Evolutionary conservation across 78 protist genomes (phyloP).

Genomic region (Dictyostelium brefeldianum): DNA sequence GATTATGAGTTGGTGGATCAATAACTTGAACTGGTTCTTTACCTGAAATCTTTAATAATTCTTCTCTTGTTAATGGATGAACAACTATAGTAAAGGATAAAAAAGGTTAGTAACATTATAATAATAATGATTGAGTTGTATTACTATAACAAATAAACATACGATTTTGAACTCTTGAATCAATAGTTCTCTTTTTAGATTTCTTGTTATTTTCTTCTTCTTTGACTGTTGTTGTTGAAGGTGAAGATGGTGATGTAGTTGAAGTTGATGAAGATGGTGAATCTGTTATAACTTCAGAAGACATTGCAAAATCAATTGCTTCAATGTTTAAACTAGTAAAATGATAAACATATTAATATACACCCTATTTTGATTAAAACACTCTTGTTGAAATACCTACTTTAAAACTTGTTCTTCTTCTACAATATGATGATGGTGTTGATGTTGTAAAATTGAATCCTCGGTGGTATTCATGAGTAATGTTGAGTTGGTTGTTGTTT

Average conservation of each 20-base stretch:
- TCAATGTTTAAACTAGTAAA: background rate
- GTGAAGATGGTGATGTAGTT: background rate
- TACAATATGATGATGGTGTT: background rate
- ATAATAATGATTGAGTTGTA: constrained; percentile 30
- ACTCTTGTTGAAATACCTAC: background rate
- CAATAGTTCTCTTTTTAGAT: constrained; percentile 52
- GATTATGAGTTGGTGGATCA: constrained; percentile 23
- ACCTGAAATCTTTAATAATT: constrained; percentile 59
- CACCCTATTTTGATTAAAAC: too few species aligned
- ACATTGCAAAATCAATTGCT: background rate
- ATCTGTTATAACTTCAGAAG: background rate
- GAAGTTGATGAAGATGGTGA: constrained; percentile 11
- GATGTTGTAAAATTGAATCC: background rate
- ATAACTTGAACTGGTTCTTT: constrained; percentile 60
- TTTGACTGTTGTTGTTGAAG: background rate
- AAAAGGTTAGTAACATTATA: background rate
- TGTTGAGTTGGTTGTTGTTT: background rate
- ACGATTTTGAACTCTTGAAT: constrained; percentile 70
- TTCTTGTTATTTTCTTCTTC: background rate
- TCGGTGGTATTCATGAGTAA: background rate
- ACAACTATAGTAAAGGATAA: constrained; percentile 33
- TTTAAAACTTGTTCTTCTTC: background rate
- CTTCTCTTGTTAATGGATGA: constrained; percentile 77
- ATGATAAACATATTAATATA: too few species aligned
- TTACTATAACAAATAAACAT: constrained; percentile 1